These are phyloP conservation scores for Suillus paluster DNA, from an alignment of 768 basidiomycete species.

Conservation along the genomic window DNA sequence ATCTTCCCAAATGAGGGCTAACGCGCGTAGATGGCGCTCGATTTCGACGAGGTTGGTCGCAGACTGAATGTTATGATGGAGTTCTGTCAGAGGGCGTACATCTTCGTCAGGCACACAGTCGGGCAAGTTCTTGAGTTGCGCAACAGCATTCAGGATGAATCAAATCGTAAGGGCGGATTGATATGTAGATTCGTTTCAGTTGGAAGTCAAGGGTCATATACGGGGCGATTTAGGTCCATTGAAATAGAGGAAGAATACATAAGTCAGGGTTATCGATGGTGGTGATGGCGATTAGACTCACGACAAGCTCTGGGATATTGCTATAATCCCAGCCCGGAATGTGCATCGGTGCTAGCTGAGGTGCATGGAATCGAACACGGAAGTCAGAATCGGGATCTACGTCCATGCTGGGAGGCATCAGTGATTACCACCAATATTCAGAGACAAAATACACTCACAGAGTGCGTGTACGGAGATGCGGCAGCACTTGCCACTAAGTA, in stretches of 20 bases:
- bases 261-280: neutral
- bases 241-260: neutral
- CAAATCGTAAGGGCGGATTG: neutral
- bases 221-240: neutral
- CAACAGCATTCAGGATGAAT: neutral
- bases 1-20: conserved; percentile 36
- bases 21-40: conserved; percentile 28
- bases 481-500: neutral
- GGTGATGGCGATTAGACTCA: conserved; percentile 20
- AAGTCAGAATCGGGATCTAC: conserved; percentile 20
- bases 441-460: conserved; percentile 9
- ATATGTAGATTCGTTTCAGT: neutral
- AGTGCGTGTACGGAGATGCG: conserved; percentile 1
- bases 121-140: conserved; percentile 24
- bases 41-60: conserved; percentile 18
- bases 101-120: conserved; percentile 26
- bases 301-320: conserved; percentile 28
- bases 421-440: neutral
- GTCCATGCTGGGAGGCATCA: conserved; percentile 19
- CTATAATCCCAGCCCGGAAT: conserved; percentile 34
- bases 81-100: conserved; percentile 22
- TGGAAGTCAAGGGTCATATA: conserved; percentile 4
- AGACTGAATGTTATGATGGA: conserved; percentile 17
- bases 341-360: conserved; percentile 32
- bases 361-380: conserved; percentile 32